These are phyloP conservation scores for Allantophomopsis cytisporea DNA, from an alignment of 2,329 filamentous ascomycete genomes.

Conservation along the genomic window DNA sequence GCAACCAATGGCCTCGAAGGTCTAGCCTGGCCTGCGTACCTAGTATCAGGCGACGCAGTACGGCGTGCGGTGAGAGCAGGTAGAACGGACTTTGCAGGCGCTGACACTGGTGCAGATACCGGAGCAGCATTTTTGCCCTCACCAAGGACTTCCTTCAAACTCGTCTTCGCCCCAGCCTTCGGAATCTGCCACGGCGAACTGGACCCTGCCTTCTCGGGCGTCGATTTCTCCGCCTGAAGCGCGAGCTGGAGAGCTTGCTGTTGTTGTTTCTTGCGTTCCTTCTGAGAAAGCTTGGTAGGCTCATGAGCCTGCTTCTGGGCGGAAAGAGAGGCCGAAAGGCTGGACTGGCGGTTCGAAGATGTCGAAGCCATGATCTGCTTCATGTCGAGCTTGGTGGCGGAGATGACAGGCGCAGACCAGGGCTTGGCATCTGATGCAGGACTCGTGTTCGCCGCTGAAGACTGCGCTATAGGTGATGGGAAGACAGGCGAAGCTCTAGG, in stretches of 20 bases:
- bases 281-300: constrained; percentile 66
- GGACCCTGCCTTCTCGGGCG: constrained; percentile 31
- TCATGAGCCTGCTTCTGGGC: constrained; percentile 27
- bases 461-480: background rate
- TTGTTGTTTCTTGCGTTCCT: constrained; percentile 76
- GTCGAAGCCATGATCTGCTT: constrained; percentile 74
- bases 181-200: constrained; percentile 55
- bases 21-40: constrained; percentile 39
- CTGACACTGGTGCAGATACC: constrained; percentile 15
- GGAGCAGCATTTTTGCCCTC: constrained; percentile 15
- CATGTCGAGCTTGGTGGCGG: constrained; percentile 31
- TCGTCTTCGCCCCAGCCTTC: constrained; percentile 30
- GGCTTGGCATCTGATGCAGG: constrained; percentile 8
- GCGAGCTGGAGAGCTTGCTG: constrained; percentile 34
- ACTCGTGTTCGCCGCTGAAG: background rate
- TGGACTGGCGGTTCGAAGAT: constrained; percentile 31
- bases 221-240: constrained; percentile 21
- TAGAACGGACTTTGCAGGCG: constrained; percentile 4
- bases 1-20: constrained; percentile 4
- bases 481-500: background rate
- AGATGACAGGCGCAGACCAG: constrained; percentile 16
- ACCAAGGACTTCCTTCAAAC: constrained; percentile 33
- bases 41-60: constrained; percentile 47
- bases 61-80: constrained; percentile 24
- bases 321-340: constrained; percentile 37